Base-by-base conservation (phyloP, 108 stramenopile species). In the Cyclotella sp. region DNA sequence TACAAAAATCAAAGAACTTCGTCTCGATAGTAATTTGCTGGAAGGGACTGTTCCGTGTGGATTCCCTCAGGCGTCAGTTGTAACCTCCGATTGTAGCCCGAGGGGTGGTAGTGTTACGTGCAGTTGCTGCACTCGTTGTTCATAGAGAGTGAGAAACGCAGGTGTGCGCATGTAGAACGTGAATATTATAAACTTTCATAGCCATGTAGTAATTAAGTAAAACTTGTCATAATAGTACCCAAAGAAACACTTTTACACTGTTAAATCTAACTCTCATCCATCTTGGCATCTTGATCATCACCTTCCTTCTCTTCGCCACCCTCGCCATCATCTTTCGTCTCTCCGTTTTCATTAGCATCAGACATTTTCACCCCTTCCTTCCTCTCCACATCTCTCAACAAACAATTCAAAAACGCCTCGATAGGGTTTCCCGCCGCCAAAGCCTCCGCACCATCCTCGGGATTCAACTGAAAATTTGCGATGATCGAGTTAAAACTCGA, bases 381-480 rank as follows among this genome's bases (percentile, higher is more conserved):
- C 63, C 52, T 52, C 52, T 73, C 73, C n/a, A 73, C 73, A 73
- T 73, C 73, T 34, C 41, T 73, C 62, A 73, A 54, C 63, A 73
- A 40, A 73, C 73, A 73, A 73, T 73, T 73, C 73, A 73, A 73
- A 73, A 73, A 73, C 24, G 73, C 73, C 82, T 94, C 89, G 44
- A 94, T 90, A 27, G 93, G 93, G 86, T 84, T 82, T 9, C 81
- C 81, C 9, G 69, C 29, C 18, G 67, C 76, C 83, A 87, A 63
- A 21, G 88, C 90, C 19, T 26, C 78, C 21, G 86, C 81, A 12
- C 89, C 90, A 83, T 88, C 85, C n/a, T 70, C 63, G 8, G 89
- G 82, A 82, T 91, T 81, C 68, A 94, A 70, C 55, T 88, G 86
- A 70, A 94, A 94, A 73, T 94, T 94, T 30, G 88, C 91, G 52